phyloP scores from a whole-genome alignment of 352 stramenopile species.

The Globisporangium perplexum region DNA sequence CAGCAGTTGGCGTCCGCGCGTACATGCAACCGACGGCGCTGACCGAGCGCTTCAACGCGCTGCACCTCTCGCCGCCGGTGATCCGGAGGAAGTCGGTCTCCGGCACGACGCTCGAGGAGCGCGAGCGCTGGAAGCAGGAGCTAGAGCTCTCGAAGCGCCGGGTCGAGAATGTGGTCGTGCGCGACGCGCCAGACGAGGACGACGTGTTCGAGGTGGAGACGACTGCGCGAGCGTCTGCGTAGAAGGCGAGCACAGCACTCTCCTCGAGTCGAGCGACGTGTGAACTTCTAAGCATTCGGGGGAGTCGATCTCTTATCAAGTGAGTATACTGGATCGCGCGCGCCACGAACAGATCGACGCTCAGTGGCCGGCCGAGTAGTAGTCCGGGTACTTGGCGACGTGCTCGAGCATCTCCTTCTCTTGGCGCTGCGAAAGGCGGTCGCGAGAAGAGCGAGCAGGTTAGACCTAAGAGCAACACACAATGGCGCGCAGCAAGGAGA shows the following conservation, averaged over 20 bases:
- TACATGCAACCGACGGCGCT: slow-evolving; percentile 39
- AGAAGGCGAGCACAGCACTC: neutral
- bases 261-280: neutral
- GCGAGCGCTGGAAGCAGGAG: slow-evolving; percentile 36
- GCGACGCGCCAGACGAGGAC: neutral
- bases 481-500: neutral
- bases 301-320: neutral
- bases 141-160: slow-evolving; percentile 64
- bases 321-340: neutral
- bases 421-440: slow-evolving; percentile 68
- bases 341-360: neutral
- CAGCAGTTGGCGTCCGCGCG: slow-evolving; percentile 18
- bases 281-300: slow-evolving; percentile 1
- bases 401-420: slow-evolving; percentile 90
- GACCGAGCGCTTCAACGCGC: slow-evolving; percentile 56
- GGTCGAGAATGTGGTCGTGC: slow-evolving; percentile 27
- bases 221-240: slow-evolving; percentile 5
- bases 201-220: slow-evolving; percentile 19
- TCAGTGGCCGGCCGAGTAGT: slow-evolving; percentile 69
- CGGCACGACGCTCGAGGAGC: slow-evolving; percentile 12
- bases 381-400: slow-evolving; percentile 91
- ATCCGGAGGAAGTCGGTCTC: slow-evolving; percentile 7
- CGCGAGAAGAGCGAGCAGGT: slow-evolving; percentile 1
- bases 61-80: slow-evolving; percentile 11
- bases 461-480: neutral